Evolutionary conservation across 75 land plant genomes (phyloP).

Genomic region (Selaginella tamariscina): DNA sequence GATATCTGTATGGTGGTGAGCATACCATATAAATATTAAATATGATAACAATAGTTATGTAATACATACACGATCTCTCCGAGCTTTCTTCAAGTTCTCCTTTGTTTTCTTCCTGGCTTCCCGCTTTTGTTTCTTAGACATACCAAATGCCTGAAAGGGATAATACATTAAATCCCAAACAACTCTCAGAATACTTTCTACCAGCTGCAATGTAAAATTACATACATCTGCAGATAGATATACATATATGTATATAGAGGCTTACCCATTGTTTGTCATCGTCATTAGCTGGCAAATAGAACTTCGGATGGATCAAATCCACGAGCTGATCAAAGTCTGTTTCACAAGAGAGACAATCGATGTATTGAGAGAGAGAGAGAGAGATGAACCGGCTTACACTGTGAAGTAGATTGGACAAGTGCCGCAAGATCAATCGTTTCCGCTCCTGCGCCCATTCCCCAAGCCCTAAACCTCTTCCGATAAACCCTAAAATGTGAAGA

Average conservation of each 20-base stretch:
- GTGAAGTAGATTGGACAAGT: not conserved
- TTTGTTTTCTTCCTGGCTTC: conserved; percentile 35
- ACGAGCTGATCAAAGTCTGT: conserved; percentile 74
- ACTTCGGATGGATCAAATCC: conserved; percentile 63
- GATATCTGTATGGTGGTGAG: no score
- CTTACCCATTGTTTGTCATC: conserved; percentile 25
- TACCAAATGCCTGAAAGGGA: conserved; percentile 47
- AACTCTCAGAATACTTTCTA: conserved; percentile 1
- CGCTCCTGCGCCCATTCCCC: no score
- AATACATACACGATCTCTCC: conserved; percentile 38
- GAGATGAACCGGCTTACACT: not conserved
- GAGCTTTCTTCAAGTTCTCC: conserved; percentile 57
- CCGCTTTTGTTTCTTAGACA: conserved; percentile 56
- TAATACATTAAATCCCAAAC: conserved; percentile 8
- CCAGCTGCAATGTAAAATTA: not conserved
- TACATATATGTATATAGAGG: not conserved
- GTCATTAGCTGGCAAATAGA: conserved; percentile 62
- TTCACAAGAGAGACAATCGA: not conserved
- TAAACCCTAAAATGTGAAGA: not conserved
- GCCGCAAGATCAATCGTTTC: not conserved
- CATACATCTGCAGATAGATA: not conserved
- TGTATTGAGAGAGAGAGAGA: not conserved
- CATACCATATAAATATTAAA: no score
- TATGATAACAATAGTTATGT: not conserved
- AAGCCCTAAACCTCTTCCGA: not conserved